phyloP scores from a whole-genome alignment of 768 basidiomycete genomes.

The Naematelia encephala region DNA sequence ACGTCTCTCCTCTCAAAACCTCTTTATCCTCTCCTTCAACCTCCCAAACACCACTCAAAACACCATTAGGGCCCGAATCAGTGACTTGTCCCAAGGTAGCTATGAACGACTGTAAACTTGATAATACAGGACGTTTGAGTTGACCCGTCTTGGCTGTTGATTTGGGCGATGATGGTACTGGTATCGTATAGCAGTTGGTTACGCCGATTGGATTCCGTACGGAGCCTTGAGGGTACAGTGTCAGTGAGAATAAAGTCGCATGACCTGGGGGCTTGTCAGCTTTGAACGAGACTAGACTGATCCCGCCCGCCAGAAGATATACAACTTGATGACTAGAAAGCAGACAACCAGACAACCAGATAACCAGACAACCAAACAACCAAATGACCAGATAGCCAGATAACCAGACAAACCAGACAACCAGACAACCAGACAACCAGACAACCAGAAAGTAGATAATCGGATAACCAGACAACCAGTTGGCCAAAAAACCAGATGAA shows the following conservation, averaged over 20 bases:
- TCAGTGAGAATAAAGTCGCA: slow-evolving; percentile 19
- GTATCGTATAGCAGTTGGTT: neutral
- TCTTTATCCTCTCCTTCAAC: neutral
- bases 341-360: too few relatives aligned
- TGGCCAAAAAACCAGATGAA: too few relatives aligned
- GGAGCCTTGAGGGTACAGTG: slow-evolving; percentile 13
- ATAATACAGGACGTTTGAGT: neutral
- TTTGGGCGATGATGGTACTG: neutral
- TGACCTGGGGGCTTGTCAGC: slow-evolving; percentile 14
- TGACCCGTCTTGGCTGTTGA: neutral
- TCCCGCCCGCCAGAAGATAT: too few relatives aligned
- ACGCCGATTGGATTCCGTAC: neutral
- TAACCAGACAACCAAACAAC: too few relatives aligned
- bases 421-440: too few relatives aligned
- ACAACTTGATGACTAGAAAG: too few relatives aligned
- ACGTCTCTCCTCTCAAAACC: neutral
- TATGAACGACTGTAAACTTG: neutral
- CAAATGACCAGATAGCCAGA: too few relatives aligned
- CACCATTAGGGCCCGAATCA: neutral
- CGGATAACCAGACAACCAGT: too few relatives aligned
- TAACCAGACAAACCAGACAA: too few relatives aligned
- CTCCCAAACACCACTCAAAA: neutral
- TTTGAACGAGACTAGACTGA: neutral
- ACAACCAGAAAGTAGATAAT: too few relatives aligned
- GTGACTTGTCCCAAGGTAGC: neutral